Evolutionary conservation across 31 red algal genomes (phyloP).

Genomic region (Porphyra umbilicalis): DNA sequence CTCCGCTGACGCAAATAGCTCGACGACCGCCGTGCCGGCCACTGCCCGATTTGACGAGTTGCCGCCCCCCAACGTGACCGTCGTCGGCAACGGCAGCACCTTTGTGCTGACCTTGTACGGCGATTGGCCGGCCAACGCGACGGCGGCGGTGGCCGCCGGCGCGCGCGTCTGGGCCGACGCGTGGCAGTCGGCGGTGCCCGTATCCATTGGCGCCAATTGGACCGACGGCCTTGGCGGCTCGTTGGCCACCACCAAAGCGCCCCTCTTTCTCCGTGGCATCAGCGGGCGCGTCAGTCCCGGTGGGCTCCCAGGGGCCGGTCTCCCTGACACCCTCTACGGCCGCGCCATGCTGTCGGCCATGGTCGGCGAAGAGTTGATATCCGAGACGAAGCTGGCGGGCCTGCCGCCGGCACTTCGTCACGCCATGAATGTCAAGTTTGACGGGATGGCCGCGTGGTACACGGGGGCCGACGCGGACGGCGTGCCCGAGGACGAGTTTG

Average conservation of each 20-base stretch:
- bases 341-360: not conserved
- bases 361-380: not conserved
- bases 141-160: not conserved
- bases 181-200: constrained; percentile 3
- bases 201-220: not conserved
- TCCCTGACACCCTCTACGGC: not conserved
- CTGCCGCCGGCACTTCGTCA: too few species aligned
- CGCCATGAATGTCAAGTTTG: too few species aligned
- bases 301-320: too few species aligned
- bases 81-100: not conserved
- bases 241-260: not conserved
- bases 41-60: too few species aligned
- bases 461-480: not conserved
- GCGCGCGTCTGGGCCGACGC: constrained; percentile 7
- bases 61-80: not conserved
- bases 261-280: not conserved
- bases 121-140: not conserved
- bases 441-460: too few species aligned
- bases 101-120: not conserved
- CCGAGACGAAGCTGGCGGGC: too few species aligned
- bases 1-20: too few species aligned
- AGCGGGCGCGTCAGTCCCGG: not conserved
- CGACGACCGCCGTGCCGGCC: too few species aligned
- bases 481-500: not conserved
- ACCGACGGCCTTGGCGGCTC: not conserved